These are phyloP conservation scores for Fomitopsis schrenkii DNA, from an alignment of 1,284 basidiomycete genomes.

Conservation along the genomic window DNA sequence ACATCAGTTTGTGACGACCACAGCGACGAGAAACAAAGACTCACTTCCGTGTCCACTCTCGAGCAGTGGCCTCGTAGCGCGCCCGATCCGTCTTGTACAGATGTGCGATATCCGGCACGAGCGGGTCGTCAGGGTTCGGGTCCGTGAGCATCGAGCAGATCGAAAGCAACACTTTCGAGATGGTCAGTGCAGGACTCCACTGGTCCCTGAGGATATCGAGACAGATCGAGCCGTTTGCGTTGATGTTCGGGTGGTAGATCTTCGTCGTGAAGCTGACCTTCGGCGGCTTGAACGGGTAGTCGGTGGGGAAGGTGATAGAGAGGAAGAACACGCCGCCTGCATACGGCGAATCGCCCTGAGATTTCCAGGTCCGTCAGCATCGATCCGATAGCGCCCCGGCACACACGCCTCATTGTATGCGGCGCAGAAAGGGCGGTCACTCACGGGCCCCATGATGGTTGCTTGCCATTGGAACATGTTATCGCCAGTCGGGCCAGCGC, in stretches of 20 bases:
- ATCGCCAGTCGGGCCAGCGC: conserved; percentile 92
- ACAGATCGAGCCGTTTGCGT: conserved; percentile 97
- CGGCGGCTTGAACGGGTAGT: conserved; percentile 99
- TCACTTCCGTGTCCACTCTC: conserved; percentile 98
- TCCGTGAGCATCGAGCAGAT: conserved; percentile 98
- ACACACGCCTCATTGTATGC: neutral
- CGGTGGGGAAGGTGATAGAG: conserved; percentile 88
- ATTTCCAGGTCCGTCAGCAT: neutral
- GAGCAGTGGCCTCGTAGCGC: conserved; percentile 91
- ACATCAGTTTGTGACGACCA: conserved; percentile 21
- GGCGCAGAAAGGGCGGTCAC: conserved; percentile 28
- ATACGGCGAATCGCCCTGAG: conserved; percentile 89
- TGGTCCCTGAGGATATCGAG: conserved; percentile 97
- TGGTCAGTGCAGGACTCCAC: conserved; percentile 97
- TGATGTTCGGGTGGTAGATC: conserved; percentile 97
- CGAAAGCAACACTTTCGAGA: conserved; percentile 94
- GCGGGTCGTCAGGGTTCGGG: conserved; percentile 95
- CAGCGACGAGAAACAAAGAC: conserved; percentile 23
- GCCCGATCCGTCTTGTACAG: conserved; percentile 94
- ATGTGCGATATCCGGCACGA: conserved; percentile 80
- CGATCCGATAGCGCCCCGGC: neutral
- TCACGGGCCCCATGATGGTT: conserved; percentile 95
- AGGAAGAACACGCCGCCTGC: conserved; percentile 97
- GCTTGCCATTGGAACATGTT: conserved; percentile 99
- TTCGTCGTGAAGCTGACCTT: conserved; percentile 99